These are phyloP conservation scores for Alternaria metachromatica DNA, from an alignment of 2,329 filamentous ascomycete genomes.

Conservation along the genomic window DNA sequence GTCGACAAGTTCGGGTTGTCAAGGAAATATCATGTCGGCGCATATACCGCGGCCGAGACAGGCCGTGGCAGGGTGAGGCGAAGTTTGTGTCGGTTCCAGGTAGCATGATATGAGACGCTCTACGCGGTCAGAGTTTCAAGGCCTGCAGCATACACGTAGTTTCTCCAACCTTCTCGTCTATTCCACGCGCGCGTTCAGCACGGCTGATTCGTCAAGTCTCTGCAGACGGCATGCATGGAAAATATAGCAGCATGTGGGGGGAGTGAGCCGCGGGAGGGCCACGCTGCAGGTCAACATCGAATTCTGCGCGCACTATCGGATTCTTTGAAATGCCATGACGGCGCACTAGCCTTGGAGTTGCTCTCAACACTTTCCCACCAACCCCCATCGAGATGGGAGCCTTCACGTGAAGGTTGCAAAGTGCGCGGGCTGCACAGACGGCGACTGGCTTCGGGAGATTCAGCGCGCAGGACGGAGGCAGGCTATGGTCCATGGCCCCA, in stretches of 20 bases:
- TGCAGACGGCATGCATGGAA: background rate
- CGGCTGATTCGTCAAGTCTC: background rate
- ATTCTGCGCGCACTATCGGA: conserved; percentile 15
- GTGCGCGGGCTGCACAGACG: background rate
- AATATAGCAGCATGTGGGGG: background rate
- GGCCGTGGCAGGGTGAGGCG: background rate
- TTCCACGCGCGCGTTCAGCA: background rate
- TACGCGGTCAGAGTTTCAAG: background rate
- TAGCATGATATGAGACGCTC: background rate
- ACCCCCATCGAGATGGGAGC: background rate
- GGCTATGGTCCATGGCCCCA: background rate
- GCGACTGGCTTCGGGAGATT: background rate
- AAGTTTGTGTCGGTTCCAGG: background rate
- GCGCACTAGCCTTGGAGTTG: background rate
- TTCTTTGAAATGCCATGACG: conserved; percentile 17
- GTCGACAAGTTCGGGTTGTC: background rate
- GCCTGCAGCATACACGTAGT: background rate
- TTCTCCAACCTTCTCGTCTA: background rate
- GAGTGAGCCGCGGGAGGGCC: conserved; percentile 1
- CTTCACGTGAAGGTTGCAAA: background rate
- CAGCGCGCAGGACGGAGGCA: background rate
- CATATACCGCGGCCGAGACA: background rate
- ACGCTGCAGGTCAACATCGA: conserved; percentile 6
- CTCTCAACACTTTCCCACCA: conserved; percentile 2
- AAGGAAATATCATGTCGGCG: background rate